Base-by-base conservation (phyloP, 805 yeast species). In the Candida pini region DNA sequence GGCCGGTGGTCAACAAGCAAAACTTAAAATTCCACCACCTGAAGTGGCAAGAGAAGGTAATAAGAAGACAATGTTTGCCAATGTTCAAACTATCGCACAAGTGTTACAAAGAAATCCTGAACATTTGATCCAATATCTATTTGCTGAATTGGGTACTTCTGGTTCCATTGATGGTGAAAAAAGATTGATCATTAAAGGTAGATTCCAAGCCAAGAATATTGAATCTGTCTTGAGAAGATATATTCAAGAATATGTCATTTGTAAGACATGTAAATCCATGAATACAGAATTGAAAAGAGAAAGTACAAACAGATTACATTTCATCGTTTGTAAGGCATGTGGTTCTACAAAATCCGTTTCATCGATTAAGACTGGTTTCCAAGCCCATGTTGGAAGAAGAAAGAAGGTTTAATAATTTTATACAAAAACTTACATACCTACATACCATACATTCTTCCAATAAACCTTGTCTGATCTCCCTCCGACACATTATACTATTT, bases 281-380 rank as follows among this genome's bases (percentile, higher is more conserved):
- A 92, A 92, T 67, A 92, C 99, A 29, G 92, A 82, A 51, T 75
- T 92, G 62, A 85, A 81, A 72, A 89, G 95, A 68, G 99, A 92
- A 69, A 81, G 85, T 51, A 82, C 92, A 40, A 92, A 89, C 72
- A 85, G 99, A 72, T 76, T 92, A 67, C 95, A 86, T 71, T 92
- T 92, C 73, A 74, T 92, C 73, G 95, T 89, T 54, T 92, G 99
- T 74, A 88, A 89, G 60, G 85, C 95, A 38, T 92, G 99, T 75
- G 98, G 98, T 49, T 85, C 96, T 31, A 80, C 97, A 31, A 82
- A 96, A 69, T 88, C 97, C 33, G 99, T 92, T 38, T 78, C 92
- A 49, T 87, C 96, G 30, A 92, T 92, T 66, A 92, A 94, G 78
- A 86, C 97, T 32, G 99, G 99, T 82, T 92, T 86, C 95, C 96